Base-by-base conservation (phyloP, 2,329 filamentous ascomycete species). In the Didymella pinodella region DNA sequence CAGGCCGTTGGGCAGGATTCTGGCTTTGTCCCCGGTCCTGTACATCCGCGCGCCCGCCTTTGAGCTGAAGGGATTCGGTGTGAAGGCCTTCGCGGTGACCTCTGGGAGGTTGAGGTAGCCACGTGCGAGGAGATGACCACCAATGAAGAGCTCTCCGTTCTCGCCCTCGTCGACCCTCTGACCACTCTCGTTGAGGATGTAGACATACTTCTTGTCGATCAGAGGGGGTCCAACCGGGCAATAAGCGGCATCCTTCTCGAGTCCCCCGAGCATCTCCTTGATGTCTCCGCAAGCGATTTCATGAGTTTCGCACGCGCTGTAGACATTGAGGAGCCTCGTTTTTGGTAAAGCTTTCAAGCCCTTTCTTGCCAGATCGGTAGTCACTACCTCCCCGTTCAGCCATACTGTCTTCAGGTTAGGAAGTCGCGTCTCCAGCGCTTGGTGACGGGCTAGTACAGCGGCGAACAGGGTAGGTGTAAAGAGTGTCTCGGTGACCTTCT, bases 361-460 rank as follows among this genome's bases (percentile, higher is more conserved):
- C 40, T 90, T 85, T 26, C 87, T 86, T 31, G 88, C 90, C 16
- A 93, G 84, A 70, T 93, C 90, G 0, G 90, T 90, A 0, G 90
- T 91, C 51, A 93, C 90, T 1, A 94, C 91, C 77, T 94, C 91
- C 48, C 91, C 91, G 66, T 94, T 93, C 29, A 94, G 81, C 90
- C 90, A 93, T 29, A 93, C 77, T 0, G 88, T 90, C 44, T 85
- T 85, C 55, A 94, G 79, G 18, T 89, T 77, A 7, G 89, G 87
- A 8, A 93, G 81, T 41, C 85, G 84, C 26, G 81, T 78, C 18
- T 84, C 86, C 50, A 93, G 83, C 44, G 88, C 82, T 7, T 88
- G 82, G 72, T 92, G 88, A 43, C 90, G 84, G 1, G 89, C 84
- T 18, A 94, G 83, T 2, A 93, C 87, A 2, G 90, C 90, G 26